Conservation (phyloP, 192 early-diverging fungal genomes). For the Mycoemilia scoparia region DNA sequence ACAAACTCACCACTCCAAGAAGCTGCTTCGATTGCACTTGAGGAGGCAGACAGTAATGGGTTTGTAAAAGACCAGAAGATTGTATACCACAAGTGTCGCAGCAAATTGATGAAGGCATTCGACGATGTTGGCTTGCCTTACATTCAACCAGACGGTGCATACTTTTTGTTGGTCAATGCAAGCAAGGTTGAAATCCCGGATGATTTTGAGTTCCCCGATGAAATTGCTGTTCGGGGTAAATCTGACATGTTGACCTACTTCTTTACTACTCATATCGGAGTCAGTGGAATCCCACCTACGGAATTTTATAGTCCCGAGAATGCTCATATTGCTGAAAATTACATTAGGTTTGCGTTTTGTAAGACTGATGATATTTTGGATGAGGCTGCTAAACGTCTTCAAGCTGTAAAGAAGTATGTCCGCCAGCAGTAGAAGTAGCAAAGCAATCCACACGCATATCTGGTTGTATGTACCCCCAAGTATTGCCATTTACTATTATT, state of each 20-base stretch:
- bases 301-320: constrained; percentile 70
- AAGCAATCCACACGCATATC: too few species aligned
- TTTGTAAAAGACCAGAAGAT: constrained; percentile 53
- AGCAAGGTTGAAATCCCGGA: constrained; percentile 40
- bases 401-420: constrained; percentile 32
- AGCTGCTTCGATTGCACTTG: constrained; percentile 57
- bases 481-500: too few species aligned
- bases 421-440: too few species aligned
- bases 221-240: constrained; percentile 37
- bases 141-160: constrained; percentile 76
- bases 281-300: constrained; percentile 77
- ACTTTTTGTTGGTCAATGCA: constrained; percentile 83
- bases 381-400: constrained; percentile 46
- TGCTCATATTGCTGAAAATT: constrained; percentile 43
- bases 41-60: constrained; percentile 33
- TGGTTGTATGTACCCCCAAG: too few species aligned
- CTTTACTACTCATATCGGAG: constrained; percentile 74
- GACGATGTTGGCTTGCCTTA: constrained; percentile 50
- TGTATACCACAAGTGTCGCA: constrained; percentile 52
- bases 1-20: constrained; percentile 80
- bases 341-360: constrained; percentile 83
- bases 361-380: constrained; percentile 73
- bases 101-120: constrained; percentile 49
- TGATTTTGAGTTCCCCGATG: constrained; percentile 36
- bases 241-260: constrained; percentile 69